A percentile compares a stretch with the other conserved stretches of the same genome.
phyloP scores from a whole-genome alignment of 2,329 filamentous ascomycete species.

The Teratosphaeria destructans region DNA sequence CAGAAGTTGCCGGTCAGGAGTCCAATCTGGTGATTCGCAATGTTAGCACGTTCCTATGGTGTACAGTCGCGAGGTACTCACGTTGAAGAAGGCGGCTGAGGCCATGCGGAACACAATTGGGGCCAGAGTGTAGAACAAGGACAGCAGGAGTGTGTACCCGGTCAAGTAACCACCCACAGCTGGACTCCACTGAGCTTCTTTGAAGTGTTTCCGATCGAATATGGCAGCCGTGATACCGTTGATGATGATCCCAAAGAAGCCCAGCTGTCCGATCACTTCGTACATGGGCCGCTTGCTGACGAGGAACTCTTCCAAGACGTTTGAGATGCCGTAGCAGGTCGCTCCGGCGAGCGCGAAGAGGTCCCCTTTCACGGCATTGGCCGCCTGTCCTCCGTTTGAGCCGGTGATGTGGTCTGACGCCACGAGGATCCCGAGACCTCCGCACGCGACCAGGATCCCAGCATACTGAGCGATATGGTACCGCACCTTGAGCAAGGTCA shows the following conservation, averaged over 20 bases:
- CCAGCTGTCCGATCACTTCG: conserved; percentile 86
- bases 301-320: conserved; percentile 90
- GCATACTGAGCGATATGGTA: conserved; percentile 78
- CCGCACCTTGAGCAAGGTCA: conserved; percentile 71
- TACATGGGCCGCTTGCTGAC: conserved; percentile 79
- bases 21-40: conserved; percentile 32
- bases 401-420: conserved; percentile 78
- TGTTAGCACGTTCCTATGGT: neutral
- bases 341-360: conserved; percentile 83
- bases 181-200: conserved; percentile 33
- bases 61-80: conserved; percentile 28
- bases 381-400: conserved; percentile 54
- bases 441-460: conserved; percentile 84
- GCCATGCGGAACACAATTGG: conserved; percentile 84
- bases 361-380: conserved; percentile 79
- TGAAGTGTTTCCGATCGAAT: conserved; percentile 72
- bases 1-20: conserved; percentile 93
- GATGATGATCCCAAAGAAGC: conserved; percentile 79
- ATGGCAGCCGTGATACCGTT: conserved; percentile 85
- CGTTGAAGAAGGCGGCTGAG: conserved; percentile 86
- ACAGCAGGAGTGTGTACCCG: conserved; percentile 79
- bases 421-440: conserved; percentile 79
- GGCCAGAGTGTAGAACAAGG: conserved; percentile 77
- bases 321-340: conserved; percentile 81
- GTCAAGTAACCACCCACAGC: conserved; percentile 65